Evolutionary conservation across 805 yeast genomes (phyloP).

Genomic region (Ogataea degrootiae): DNA sequence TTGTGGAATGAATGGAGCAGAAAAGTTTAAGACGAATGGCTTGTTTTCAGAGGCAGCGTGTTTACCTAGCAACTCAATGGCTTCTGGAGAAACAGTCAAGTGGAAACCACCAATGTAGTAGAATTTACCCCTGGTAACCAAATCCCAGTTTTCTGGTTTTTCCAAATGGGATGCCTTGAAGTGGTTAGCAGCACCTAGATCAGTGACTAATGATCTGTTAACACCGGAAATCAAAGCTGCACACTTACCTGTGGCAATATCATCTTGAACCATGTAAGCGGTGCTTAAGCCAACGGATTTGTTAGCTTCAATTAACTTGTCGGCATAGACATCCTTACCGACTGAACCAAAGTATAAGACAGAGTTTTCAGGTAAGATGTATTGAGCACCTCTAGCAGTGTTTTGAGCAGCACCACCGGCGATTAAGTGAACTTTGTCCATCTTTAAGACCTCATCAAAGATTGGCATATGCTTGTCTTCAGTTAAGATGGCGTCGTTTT

Average conservation of each 20-base stretch:
- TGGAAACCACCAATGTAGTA: slow-evolving; percentile 99
- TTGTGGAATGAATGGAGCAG: slow-evolving; percentile 96
- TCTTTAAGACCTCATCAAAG: slow-evolving; percentile 68
- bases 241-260: slow-evolving; percentile 90
- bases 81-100: slow-evolving; percentile 94
- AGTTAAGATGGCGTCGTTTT: slow-evolving; percentile 85
- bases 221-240: slow-evolving; percentile 85
- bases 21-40: slow-evolving; percentile 71
- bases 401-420: slow-evolving; percentile 99
- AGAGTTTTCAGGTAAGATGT: slow-evolving; percentile 70
- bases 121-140: slow-evolving; percentile 72
- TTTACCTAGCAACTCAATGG: slow-evolving; percentile 82
- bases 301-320: slow-evolving; percentile 78
- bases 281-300: slow-evolving; percentile 82
- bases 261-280: slow-evolving; percentile 74
- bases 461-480: slow-evolving; percentile 84
- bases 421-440: slow-evolving; percentile 58
- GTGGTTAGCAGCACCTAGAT: slow-evolving; percentile 96
- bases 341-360: slow-evolving; percentile 96
- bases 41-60: slow-evolving; percentile 55
- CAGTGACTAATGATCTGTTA: slow-evolving; percentile 92
- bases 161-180: slow-evolving; percentile 86
- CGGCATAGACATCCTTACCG: slow-evolving; percentile 86
- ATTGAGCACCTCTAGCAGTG: slow-evolving; percentile 98
- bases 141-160: slow-evolving; percentile 83